phyloP scores from a whole-genome alignment of 2,329 filamentous ascomycete genomes.

The Claviceps cyperi region DNA sequence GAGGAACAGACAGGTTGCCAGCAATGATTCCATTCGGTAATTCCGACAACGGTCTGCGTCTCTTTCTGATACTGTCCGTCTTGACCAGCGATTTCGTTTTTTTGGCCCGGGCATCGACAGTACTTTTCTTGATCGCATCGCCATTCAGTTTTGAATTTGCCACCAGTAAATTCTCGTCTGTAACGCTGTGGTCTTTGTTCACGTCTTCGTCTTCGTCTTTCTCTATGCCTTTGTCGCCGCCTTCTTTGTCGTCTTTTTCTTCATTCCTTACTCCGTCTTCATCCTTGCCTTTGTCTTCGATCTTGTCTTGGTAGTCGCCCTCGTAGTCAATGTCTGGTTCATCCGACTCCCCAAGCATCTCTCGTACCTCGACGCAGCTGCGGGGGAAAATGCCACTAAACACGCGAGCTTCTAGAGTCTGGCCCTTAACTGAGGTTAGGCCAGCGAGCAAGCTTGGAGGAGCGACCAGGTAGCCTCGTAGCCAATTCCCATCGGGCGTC shows the following conservation, averaged over 20 bases:
- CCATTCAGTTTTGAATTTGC: constrained; percentile 18
- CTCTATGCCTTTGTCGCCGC: constrained; percentile 21
- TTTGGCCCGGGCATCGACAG: constrained; percentile 27
- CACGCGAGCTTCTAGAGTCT: constrained; percentile 86
- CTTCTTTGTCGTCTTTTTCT: constrained; percentile 22
- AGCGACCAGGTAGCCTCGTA: constrained; percentile 87
- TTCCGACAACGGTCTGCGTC: constrained; percentile 20
- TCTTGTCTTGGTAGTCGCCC: constrained; percentile 23
- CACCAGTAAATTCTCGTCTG: constrained; percentile 18
- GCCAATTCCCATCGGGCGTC: constrained; percentile 82
- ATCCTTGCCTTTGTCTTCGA: constrained; percentile 20
- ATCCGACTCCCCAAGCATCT: constrained; percentile 68
- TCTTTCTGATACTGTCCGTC: constrained; percentile 11
- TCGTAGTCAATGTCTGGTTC: constrained; percentile 33
- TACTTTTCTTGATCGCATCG: constrained; percentile 41
- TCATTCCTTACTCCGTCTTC: constrained; percentile 17
- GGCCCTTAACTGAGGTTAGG: constrained; percentile 77
- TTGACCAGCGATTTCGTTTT: constrained; percentile 22
- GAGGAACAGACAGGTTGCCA: constrained; percentile 30
- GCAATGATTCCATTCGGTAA: constrained; percentile 25
- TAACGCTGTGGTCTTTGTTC: constrained; percentile 15
- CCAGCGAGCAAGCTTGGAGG: constrained; percentile 86
- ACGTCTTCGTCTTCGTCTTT: constrained; percentile 26
- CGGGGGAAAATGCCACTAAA: constrained; percentile 97
- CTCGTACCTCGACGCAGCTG: constrained; percentile 87